Percentiles rank a stretch among this genome's conserved stretches.
phyloP scores from a whole-genome alignment of 2,329 filamentous ascomycete species.

The Pyrenophora tritici-repentis region DNA sequence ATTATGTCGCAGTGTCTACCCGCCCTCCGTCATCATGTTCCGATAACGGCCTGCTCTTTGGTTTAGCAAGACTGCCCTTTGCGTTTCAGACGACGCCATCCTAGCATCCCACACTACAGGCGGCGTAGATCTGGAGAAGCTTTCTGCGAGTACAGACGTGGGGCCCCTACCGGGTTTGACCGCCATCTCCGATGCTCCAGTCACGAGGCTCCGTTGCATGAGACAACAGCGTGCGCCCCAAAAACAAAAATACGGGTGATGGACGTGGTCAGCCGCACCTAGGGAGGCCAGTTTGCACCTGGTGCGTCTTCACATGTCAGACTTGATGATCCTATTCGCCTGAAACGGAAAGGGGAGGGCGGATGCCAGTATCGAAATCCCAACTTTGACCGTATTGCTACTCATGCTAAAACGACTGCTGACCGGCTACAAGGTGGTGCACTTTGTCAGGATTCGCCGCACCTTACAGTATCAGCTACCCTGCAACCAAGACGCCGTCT shows the following conservation, averaged over 20 bases:
- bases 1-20: too few relatives aligned
- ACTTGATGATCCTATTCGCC: background rate
- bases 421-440: background rate
- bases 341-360: slow-evolving; percentile 1
- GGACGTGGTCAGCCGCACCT: slow-evolving; percentile 3
- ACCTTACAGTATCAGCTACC: background rate
- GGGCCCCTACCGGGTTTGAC: slow-evolving; percentile 12
- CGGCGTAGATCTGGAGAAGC: slow-evolving; percentile 6
- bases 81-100: background rate
- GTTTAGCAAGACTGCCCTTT: too few relatives aligned
- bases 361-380: background rate
- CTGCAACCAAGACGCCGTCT: background rate
- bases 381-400: background rate
- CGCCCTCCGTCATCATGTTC: too few relatives aligned
- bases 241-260: slow-evolving; percentile 5
- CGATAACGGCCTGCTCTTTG: too few relatives aligned
- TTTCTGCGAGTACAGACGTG: slow-evolving; percentile 13
- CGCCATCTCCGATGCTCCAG: slow-evolving; percentile 8
- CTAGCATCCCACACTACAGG: slow-evolving; percentile 6
- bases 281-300: background rate
- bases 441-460: background rate
- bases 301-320: slow-evolving; percentile 14
- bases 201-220: slow-evolving; percentile 25
- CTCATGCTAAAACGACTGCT: background rate
- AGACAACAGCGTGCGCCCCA: slow-evolving; percentile 3